Conservation (phyloP, 257 asterid genomes). For the Coffea canephora region DNA sequence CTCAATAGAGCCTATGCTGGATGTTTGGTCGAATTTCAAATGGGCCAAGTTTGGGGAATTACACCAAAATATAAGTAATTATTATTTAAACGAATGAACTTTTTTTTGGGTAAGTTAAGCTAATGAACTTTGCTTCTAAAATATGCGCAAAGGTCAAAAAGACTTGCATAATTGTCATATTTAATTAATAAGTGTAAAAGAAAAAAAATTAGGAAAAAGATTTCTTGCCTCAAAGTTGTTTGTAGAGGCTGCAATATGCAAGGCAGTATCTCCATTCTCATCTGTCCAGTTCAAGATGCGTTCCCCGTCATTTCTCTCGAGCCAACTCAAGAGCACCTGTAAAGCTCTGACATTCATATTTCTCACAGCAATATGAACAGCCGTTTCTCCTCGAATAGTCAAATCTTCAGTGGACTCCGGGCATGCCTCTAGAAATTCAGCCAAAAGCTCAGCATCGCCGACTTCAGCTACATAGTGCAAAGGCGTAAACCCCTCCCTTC, state of each 20-base stretch:
- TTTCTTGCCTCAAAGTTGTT: constrained; percentile 14
- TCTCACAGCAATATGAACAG: constrained; percentile 22
- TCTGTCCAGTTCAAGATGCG: constrained; percentile 9
- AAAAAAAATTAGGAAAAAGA: neutral
- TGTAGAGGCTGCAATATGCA: constrained; percentile 23
- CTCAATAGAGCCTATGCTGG: too few relatives aligned
- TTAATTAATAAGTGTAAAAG: neutral
- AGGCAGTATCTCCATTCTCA: constrained; percentile 12
- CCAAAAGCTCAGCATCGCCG: constrained; percentile 7
- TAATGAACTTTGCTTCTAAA: too few relatives aligned
- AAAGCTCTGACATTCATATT: constrained; percentile 13
- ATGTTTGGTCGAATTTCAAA: too few relatives aligned
- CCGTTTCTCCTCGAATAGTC: constrained; percentile 19
- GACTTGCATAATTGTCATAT: neutral
- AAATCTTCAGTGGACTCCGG: constrained; percentile 16
- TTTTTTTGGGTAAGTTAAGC: too few relatives aligned
- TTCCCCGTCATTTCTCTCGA: constrained; percentile 5
- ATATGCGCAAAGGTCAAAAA: too few relatives aligned
- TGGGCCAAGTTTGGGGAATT: too few relatives aligned
- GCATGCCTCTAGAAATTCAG: constrained; percentile 3
- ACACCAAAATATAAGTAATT: too few relatives aligned
- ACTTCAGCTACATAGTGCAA: constrained; percentile 19
- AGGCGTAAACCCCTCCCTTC: constrained; percentile 14
- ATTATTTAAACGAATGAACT: too few relatives aligned
- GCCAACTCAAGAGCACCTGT: constrained; percentile 23